phyloP scores from a whole-genome alignment of 768 basidiomycete species.

The Tremella yokohamensis region DNA sequence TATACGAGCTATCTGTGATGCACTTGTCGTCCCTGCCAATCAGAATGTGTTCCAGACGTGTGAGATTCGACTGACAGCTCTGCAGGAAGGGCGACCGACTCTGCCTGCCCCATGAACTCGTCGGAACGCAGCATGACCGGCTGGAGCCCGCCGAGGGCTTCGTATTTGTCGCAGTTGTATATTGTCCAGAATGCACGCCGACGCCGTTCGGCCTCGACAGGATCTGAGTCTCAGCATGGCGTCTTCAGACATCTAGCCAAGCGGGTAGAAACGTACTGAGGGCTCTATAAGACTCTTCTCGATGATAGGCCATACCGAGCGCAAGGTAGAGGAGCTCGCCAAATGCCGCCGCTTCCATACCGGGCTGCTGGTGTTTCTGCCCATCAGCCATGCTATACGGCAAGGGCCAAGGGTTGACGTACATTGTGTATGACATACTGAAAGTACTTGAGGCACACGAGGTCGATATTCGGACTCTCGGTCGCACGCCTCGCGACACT shows the following conservation, averaged over 20 bases:
- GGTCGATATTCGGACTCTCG: constrained; percentile 6
- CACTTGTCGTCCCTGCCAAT: constrained; percentile 24
- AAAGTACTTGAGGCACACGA: constrained; percentile 5
- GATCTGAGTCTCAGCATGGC: constrained; percentile 13
- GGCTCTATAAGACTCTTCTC: constrained; percentile 10
- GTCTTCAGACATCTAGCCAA: not conserved
- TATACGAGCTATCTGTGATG: constrained; percentile 24
- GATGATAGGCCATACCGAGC: constrained; percentile 9
- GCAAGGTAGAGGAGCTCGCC: constrained; percentile 10
- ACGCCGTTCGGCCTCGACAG: constrained; percentile 30
- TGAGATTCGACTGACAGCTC: constrained; percentile 20
- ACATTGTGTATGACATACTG: constrained; percentile 14
- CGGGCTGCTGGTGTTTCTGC: constrained; percentile 13
- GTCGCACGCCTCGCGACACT: not conserved
- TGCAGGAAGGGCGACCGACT: constrained; percentile 22
- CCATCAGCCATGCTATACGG: not conserved
- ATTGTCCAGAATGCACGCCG: constrained; percentile 28
- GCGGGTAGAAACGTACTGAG: not conserved
- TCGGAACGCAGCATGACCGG: constrained; percentile 29
- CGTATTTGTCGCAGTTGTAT: constrained; percentile 35
- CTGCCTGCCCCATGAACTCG: constrained; percentile 29
- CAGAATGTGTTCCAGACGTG: not conserved
- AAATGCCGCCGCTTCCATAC: constrained; percentile 10
- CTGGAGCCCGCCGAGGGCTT: constrained; percentile 19
- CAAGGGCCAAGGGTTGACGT: not conserved